phyloP scores from a whole-genome alignment of 495 filamentous ascomycete species.

The Friedmanniomyces simplex region DNA sequence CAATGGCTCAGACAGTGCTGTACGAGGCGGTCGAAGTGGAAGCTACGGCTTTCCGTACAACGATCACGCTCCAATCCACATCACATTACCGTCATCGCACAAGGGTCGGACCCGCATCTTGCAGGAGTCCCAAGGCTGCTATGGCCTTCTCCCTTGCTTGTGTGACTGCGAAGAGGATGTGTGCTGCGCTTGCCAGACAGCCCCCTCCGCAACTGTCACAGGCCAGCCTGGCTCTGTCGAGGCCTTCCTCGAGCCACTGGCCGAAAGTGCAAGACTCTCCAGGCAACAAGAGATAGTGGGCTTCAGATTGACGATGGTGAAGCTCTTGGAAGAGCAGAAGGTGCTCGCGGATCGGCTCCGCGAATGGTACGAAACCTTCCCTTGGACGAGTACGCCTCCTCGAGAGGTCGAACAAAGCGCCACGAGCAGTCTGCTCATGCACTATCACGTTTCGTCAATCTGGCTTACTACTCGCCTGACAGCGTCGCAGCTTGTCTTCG shows the following conservation, averaged over 20 bases:
- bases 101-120: not conserved
- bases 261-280: no score
- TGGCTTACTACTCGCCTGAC: constrained; percentile 9
- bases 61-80: not conserved
- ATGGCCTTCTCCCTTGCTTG: not conserved
- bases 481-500: constrained; percentile 6
- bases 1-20: not conserved
- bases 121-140: not conserved
- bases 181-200: not conserved
- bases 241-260: no score
- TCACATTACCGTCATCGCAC: not conserved
- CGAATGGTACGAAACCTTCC: not conserved
- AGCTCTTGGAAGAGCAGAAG: not conserved
- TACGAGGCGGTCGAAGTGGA: not conserved
- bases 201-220: no score
- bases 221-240: no score
- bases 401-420: not conserved
- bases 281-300: no score
- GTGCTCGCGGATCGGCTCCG: not conserved
- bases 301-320: not conserved
- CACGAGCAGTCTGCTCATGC: constrained; percentile 7
- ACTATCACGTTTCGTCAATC: constrained; percentile 9
- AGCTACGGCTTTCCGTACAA: not conserved
- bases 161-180: not conserved
- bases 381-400: not conserved